A percentile compares a stretch with the other conserved stretches of the same genome.
These are phyloP conservation scores for Ophidiomyces ophidiicola DNA, from an alignment of 2,329 filamentous ascomycete species.

Conservation along the genomic window DNA sequence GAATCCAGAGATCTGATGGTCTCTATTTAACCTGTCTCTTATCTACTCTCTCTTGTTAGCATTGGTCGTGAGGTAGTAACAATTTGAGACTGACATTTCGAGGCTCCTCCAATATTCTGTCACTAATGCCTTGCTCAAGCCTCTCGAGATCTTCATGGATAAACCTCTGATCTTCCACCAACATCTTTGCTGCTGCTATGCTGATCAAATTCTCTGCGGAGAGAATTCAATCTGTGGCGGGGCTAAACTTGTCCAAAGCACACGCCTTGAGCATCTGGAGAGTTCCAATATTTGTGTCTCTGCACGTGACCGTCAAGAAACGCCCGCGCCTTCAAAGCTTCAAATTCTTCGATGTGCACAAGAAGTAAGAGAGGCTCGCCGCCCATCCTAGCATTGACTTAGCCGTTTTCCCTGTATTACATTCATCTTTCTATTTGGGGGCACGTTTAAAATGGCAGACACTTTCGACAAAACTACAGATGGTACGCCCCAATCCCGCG, in stretches of 20 bases:
- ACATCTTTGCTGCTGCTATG: slow-evolving; percentile 41
- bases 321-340: too few species aligned
- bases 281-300: too few species aligned
- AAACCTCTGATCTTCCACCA: slow-evolving; percentile 85
- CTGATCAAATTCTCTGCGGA: too few species aligned
- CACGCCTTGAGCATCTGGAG: too few species aligned
- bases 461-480: slow-evolving; percentile 84
- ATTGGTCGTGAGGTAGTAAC: not conserved
- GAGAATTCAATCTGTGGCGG: too few species aligned
- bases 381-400: too few species aligned
- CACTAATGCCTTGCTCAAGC: slow-evolving; percentile 83
- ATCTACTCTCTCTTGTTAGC: slow-evolving; percentile 44
- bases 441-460: slow-evolving; percentile 92
- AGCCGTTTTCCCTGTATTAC: too few species aligned
- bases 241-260: too few species aligned
- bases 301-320: not conserved
- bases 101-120: slow-evolving; percentile 78
- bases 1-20: slow-evolving; percentile 83
- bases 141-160: slow-evolving; percentile 95
- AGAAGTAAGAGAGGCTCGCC: too few species aligned
- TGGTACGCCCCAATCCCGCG: slow-evolving; percentile 26
- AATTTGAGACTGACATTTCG: slow-evolving; percentile 53
- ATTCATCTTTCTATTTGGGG: too few species aligned
- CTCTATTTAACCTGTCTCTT: slow-evolving; percentile 74
- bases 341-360: too few species aligned